Base-by-base conservation (phyloP, 1,284 basidiomycete species). In the Marasmius fiardii region DNA sequence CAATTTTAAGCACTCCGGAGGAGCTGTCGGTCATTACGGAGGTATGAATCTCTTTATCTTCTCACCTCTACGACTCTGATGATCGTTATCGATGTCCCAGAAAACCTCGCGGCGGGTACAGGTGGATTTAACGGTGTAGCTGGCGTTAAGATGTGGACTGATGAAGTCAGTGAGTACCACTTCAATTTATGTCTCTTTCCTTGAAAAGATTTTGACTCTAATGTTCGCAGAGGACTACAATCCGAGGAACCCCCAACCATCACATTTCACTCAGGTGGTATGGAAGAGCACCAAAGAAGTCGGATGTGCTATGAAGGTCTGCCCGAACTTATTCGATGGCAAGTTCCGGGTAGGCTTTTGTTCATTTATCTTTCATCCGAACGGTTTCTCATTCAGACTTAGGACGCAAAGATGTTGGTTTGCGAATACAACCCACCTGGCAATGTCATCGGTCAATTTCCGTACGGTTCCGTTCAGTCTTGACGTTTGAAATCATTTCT, bases 191-290 rank as follows among this genome's bases (percentile, higher is more conserved):
- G 31, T 16, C 51, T 51, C 21, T 23, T 14, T 1, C 20, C 43
- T 18, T 10, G 28, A 31, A 4, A 31, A 4, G 5, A 43, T 4
- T 41, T n/a, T 6, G 14, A 41, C 39, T 41, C 39, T 49, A 33
- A 50, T 7, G 10, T 31, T 31, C n/a, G 10, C 55, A 76, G 75
- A 68, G 1, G 53, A 75, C 33, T 81, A 78, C 63, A 57, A 77
- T 55, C 62, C 77, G 23, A 69, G 53, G 58, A 74, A 75, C 64
- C 78, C 77, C 2, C 45, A 64, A 41, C 60, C 72, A 1, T 78
- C 77, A 21, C 79, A 81, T 62, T 82, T 76, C 63, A 82, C 79
- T 2, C 79, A 81, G 63, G 68, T 78, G 16, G 79, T 82, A 3
- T 82, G 79, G 79, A 80, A 81, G 63, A 67, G 61, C 20, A 71